Base-by-base conservation (phyloP, 169 alveolate species). In the Fabrea salina region DNA sequence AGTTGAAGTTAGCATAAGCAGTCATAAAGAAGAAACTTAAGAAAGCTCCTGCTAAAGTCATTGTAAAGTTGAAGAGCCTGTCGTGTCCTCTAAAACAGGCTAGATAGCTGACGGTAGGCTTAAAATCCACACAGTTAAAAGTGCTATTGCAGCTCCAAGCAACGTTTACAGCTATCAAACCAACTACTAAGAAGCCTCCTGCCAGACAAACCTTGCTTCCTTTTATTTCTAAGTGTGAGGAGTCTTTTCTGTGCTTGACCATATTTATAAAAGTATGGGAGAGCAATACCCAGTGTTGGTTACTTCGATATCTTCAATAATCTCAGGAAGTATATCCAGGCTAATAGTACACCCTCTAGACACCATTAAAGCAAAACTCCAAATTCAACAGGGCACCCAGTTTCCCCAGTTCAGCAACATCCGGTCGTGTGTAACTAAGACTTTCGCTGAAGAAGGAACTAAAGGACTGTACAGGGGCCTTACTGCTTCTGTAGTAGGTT, bases 381-480 rank as follows among this genome's bases (percentile, higher is more conserved):
- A 87, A 56, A 90, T 87, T 2, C 67, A 32, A 11, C 39, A 85
- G 4, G 80, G 59, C 6, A 25, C 40, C 5, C 70, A 39, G 30
- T 4, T 22, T 0, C 16, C 41, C 54, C 82, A 27, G 35, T 32
- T 6, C 19, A 47, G 32, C 11, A 79, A 43, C 2, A 83, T 87
- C 5, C 19, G 43, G 50, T 19, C 61, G 1, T 47, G 81, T 39
- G 82, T 77, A 6, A 66, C 57, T 41, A 61, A 47, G 3, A 80
- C 86, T 27, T 27, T 83, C 40, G 66, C 71, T 7, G 37, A 61
- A 8, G 88, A 87, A 35, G 88, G 89, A n/a, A 22, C 64, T 30
- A 37, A 68, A 11, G 92, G 92, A 0, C 75, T 87, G 0, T 87
- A 87, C 41, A 57, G 74, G 64, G 92, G 92, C n/a, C 51, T 80